Base-by-base conservation (phyloP, 1,284 basidiomycete genomes). In the Rugosomyces carneus region DNA sequence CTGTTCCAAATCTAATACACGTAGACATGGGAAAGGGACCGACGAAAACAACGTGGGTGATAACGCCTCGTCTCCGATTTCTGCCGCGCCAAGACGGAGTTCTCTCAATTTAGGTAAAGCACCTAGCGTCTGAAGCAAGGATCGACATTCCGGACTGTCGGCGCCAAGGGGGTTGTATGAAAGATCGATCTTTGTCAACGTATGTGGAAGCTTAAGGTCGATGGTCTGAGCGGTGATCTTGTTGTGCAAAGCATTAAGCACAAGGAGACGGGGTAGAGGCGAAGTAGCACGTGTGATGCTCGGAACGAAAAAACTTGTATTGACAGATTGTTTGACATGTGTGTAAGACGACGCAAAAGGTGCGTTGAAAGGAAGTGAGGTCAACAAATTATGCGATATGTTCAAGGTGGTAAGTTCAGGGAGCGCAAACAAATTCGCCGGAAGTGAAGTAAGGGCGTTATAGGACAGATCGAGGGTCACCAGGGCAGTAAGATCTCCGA, bases 391-490 rank as follows among this genome's bases (percentile, higher is more conserved):
- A 57, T 88, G 75, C 1, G 86, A 83, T 8, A 89, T 49, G 53
- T 89, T 84, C 42, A 90, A 69, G 19, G 63, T 71, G 3, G 75
- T 70, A 15, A 90, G 71, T 36, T 77, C 67, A 3, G 86, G 83
- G 23, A 90, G 73, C 6, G 81, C 69, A 56, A 81, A 89, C 26
- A 89, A 54, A 53, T 80, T 75, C 26, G 65, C 53, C 0, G 87
- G 86, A 11, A 89, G 66, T 1, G 72, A 66, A 0, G 71, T 72
- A 18, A 90, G 68, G 3, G 68, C 61, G 60, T 89, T 90, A 59
- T 84, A 71, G 0, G 85, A 87, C 18, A 89, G 62, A 62, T 89
- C 84, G 51, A 89, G 64, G 26, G 64, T 68, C 8, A 77, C 78
- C 18, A 89, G 69, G 9, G 72, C 71, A 1, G 75, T 75, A 39